Evolutionary conservation across 306 rosid genomes (phyloP), one percentile per base, ranked within the genome.

Genomic region (Inga oerstediana): DNA sequence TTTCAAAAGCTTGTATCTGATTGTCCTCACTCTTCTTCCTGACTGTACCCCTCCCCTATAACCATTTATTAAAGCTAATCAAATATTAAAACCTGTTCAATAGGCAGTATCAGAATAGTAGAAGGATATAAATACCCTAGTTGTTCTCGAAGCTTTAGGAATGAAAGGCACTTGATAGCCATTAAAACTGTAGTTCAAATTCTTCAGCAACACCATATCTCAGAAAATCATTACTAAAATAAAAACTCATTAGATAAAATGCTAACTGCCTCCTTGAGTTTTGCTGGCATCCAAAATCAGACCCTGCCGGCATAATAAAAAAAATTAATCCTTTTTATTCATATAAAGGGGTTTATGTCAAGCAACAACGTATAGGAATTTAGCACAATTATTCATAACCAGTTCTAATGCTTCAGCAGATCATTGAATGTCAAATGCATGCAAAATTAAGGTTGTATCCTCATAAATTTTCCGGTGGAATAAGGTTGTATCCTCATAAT

Each of bases 141-240:
- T 79, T 39, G 95, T 91, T 87, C 95, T 87, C 20, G 89, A 89
- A 62, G 93, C 94, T 80, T 86, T 89, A 74, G 97, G 97, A 85
- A 93, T 79, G 77, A 80, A 84, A 81, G 93, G 94, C 77, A 84
- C 84, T 39, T 74, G 84, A 88, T 88, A 89, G 83, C 92, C 95
- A 86, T 82, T 81, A 81, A 90, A 89, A 85, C 91, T 85, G 79
- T 86, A 86, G 67, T 90, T 88, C 84, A 89, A 81, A 82, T 87
- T 86, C 88, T 89, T 89, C 74, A 84, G 83, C 81, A 84, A 78
- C 80, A 86, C 86, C 91, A 91, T 89, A 82, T 89, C 93, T 85
- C 83, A 84, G 65, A 83, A 58, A 80, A 82, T 80, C 93, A 82
- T 84, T 81, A 79, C 87, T 75, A 75, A 43, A 48, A 67, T 75